phyloP scores from a whole-genome alignment of 345 rosid species.

The Moringa oleifera region DNA sequence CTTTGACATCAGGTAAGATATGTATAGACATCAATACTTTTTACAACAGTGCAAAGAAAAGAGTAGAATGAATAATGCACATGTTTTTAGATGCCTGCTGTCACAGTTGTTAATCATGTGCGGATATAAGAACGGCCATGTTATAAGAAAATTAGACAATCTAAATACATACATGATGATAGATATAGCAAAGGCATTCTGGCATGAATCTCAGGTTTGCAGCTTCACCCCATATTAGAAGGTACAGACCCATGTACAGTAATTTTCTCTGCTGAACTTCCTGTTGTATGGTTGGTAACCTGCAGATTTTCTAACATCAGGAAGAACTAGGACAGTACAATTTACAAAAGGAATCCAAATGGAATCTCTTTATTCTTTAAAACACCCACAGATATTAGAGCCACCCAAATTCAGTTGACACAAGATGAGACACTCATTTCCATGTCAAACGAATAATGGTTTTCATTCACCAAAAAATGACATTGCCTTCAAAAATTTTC shows the following conservation, averaged over 20 bases:
- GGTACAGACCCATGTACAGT: slow-evolving; percentile 92
- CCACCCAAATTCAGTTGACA: too few relatives aligned
- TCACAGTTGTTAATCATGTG: not conserved
- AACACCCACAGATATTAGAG: too few relatives aligned
- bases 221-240: slow-evolving; percentile 99
- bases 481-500: too few relatives aligned
- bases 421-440: not conserved
- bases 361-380: too few relatives aligned
- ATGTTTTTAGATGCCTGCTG: not conserved
- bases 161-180: slow-evolving; percentile 82
- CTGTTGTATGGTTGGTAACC: slow-evolving; percentile 99
- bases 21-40: not conserved
- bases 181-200: slow-evolving; percentile 96
- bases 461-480: not conserved
- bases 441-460: not conserved
- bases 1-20: too few relatives aligned
- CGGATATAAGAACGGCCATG: slow-evolving; percentile 10
- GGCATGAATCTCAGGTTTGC: slow-evolving; percentile 99
- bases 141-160: slow-evolving; percentile 10
- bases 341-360: not conserved
- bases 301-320: slow-evolving; percentile 21
- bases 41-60: too few relatives aligned
- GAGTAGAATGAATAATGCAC: not conserved
- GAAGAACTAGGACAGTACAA: not conserved
- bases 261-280: slow-evolving; percentile 98